Conservation (phyloP, 257 asterid species). For the Handroanthus guayacan region DNA sequence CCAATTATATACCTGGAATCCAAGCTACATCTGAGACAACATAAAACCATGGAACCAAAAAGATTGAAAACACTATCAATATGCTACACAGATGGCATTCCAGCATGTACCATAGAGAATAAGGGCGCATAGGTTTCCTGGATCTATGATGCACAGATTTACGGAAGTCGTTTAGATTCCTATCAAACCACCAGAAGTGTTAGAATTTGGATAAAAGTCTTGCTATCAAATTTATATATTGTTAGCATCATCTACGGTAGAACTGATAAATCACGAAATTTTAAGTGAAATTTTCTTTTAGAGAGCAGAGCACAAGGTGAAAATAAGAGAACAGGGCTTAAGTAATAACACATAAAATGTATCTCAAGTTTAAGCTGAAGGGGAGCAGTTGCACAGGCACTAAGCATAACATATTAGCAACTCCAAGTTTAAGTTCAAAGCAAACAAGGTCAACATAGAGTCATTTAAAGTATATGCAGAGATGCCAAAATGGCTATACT, state of each 20-base stretch:
- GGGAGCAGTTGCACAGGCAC: constrained; percentile 15
- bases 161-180: neutral
- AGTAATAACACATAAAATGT: constrained; percentile 19
- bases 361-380: constrained; percentile 14
- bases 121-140: constrained; percentile 7
- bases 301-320: constrained; percentile 6
- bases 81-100: neutral
- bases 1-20: constrained; percentile 11
- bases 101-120: constrained; percentile 7
- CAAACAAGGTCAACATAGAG: constrained; percentile 34
- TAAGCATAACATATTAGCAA: constrained; percentile 33
- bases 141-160: neutral
- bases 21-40: constrained; percentile 8
- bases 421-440: constrained; percentile 34
- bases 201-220: neutral
- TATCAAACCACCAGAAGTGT: neutral
- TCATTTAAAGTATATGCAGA: constrained; percentile 47
- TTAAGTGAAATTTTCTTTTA: constrained; percentile 8
- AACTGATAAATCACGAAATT: neutral
- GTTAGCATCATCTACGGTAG: neutral
- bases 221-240: constrained; percentile 13
- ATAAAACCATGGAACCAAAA: neutral
- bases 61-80: neutral
- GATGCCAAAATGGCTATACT: constrained; percentile 48
- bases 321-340: neutral